phyloP scores from a whole-genome alignment of 169 alveolate genomes.

The Eimeria acervulina region DNA sequence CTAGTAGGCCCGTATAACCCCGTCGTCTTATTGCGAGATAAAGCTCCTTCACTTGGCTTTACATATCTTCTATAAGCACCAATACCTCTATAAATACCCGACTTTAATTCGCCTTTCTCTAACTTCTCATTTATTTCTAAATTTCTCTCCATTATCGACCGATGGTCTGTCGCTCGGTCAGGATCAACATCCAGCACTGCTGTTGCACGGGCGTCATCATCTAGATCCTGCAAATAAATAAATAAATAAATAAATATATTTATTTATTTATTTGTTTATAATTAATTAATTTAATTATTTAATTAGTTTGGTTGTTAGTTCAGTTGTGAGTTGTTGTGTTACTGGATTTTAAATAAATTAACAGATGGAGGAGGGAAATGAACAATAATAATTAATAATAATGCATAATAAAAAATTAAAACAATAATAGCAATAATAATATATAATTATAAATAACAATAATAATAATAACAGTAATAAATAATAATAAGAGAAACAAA shows the following conservation, averaged over 20 bases:
- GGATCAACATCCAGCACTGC: conserved; percentile 89
- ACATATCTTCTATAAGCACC: conserved; percentile 92
- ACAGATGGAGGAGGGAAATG: no score
- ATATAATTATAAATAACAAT: no score
- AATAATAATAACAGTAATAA: no score
- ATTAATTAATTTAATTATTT: no score
- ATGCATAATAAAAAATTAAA: no score
- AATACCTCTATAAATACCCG: conserved; percentile 91
- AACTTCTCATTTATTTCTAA: conserved; percentile 90
- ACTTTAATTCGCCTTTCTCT: conserved; percentile 90
- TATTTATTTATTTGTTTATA: no score
- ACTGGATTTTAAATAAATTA: no score
- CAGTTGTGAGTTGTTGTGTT: no score
- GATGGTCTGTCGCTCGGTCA: conserved; percentile 88
- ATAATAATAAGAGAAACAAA: no score
- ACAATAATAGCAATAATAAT: no score
- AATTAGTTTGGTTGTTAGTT: no score
- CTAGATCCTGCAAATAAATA: conserved; percentile 49
- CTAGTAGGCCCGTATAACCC: conserved; percentile 95
- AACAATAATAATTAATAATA: not conserved
- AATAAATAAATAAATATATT: no score
- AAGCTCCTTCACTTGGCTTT: conserved; percentile 90
- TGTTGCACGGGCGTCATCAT: conserved; percentile 82
- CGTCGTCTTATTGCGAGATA: conserved; percentile 91
- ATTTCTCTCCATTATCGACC: conserved; percentile 92